Base-by-base conservation (phyloP, 2,329 filamentous ascomycete genomes). In the Pseudogymnoascus sp. region DNA sequence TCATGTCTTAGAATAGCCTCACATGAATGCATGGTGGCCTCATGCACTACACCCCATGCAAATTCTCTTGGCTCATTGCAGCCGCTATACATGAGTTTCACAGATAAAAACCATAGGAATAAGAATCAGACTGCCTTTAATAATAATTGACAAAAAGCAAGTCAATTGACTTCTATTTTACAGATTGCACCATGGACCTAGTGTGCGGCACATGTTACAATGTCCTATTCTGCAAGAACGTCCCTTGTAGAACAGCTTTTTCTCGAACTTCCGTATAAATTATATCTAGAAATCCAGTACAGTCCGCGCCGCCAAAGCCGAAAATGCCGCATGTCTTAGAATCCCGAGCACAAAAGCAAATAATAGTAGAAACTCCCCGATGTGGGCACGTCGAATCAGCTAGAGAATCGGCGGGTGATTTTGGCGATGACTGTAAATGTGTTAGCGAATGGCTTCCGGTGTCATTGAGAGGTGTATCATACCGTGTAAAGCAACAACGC, bases 401-500 rank as follows among this genome's bases (percentile, higher is more conserved):
- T 64, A 31, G 84, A 86, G 83, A 96, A 96, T 77, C 88, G 88
- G 78, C 92, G 88, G 70, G 92, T 95, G 73, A 97, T 79, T 83
- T 97, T 97, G 76, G 92, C 92, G 75, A 97, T 94, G 75, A 97
- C 92, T 97, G 66, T 7, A 60, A 13, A 15, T 15, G 31, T 21
- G 41, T 63, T 62, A 61, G 63, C 31, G 37, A 17, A 11, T 37
- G 13, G 13, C 7, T 24, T 29, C 26, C 11, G n/a, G 21, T 17
- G 37, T 40, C 9, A 50, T 29, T 29, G 15, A 5, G 6, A 26
- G 15, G 37, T 33, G 54, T 13, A 31, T 81, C 90, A 70, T 86
- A 97, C 94, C 92, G 80, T 99, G 94, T 73, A 99, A 83, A 69
- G 92, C 92, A 72, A 99, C 94, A 73, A 99, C 94, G 73, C 89